phyloP scores from a whole-genome alignment of 1,284 basidiomycete species.

The Ganoderma sinense region DNA sequence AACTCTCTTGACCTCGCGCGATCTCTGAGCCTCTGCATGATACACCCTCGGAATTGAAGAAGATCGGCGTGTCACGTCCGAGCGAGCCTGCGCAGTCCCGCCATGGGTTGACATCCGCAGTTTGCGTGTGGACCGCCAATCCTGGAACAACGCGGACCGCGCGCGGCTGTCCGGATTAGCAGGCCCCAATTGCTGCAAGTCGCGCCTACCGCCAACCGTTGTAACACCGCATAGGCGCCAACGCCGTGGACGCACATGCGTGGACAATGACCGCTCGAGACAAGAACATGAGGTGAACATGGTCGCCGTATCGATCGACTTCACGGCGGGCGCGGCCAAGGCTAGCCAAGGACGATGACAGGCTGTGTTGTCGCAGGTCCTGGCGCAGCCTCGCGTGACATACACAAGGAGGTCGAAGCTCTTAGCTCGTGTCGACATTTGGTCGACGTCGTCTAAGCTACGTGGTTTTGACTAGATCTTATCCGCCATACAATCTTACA shows the following conservation, averaged over 20 bases:
- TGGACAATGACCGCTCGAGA: neutral
- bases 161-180: neutral
- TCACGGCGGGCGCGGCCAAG: slow-evolving; percentile 1
- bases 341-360: neutral
- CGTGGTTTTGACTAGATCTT: neutral
- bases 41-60: neutral
- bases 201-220: neutral
- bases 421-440: too few species aligned
- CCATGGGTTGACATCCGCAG: neutral
- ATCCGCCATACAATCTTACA: neutral
- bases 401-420: neutral
- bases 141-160: neutral
- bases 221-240: neutral
- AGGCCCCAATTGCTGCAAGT: neutral
- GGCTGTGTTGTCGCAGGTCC: neutral
- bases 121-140: neutral
- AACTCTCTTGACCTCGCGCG: neutral
- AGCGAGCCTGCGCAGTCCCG: neutral
- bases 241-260: neutral
- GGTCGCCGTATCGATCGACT: neutral
- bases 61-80: neutral
- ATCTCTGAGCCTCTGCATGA: too few species aligned
- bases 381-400: neutral
- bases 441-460: neutral
- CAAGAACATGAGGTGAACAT: neutral